Base-by-base conservation (phyloP, 495 filamentous ascomycete species). In the Stereocaulon alpinum region DNA sequence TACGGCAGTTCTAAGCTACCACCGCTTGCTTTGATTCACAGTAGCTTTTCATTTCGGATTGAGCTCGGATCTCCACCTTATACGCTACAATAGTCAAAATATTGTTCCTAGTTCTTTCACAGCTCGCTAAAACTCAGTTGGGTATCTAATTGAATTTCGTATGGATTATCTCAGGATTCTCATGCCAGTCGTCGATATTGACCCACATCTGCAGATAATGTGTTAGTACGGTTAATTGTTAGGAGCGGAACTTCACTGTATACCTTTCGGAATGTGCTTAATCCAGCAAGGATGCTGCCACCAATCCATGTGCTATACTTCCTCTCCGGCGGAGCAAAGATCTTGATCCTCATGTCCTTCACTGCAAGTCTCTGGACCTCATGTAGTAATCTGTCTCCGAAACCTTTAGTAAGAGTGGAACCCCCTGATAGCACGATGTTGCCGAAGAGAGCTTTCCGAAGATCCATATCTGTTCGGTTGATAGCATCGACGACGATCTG, bases 261-360 rank as follows among this genome's bases (percentile, higher is more conserved):
- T 69, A 95, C 91, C 88, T 97, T 98, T 77, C 90, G 85, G 74
- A 99, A 99, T 30, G 93, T 97, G 75, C 92, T 97, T 70, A 99
- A 71, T 0, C 94, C 94, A 40, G 94, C 93, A 58, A 99, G 76
- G 76, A 99, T 99, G 68, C 93, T 96, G 30, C 93, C 93, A 65
- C 93, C 93, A 68, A 96, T 97, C 93, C 93, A 99, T 29, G 89
- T 96, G 59, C 88, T 95, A 74, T 97, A 99, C 72, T 96, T 95
- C 58, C 93, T 82, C 76, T 99, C 93, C 2, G 94, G 90, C 57
- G 93, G 93, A 27, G 93, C 93, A 71, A 94, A 95, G 60, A 99
- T 99, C 74, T 95, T 93, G 70, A 99, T 96, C 66, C 90, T 84
- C 94, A 96, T 99, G 67, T 99, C 93, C 75, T 95, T 96, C 55